These are phyloP conservation scores for Rosellinia necatrix DNA, from an alignment of 2,329 filamentous ascomycete species.

Conservation along the genomic window DNA sequence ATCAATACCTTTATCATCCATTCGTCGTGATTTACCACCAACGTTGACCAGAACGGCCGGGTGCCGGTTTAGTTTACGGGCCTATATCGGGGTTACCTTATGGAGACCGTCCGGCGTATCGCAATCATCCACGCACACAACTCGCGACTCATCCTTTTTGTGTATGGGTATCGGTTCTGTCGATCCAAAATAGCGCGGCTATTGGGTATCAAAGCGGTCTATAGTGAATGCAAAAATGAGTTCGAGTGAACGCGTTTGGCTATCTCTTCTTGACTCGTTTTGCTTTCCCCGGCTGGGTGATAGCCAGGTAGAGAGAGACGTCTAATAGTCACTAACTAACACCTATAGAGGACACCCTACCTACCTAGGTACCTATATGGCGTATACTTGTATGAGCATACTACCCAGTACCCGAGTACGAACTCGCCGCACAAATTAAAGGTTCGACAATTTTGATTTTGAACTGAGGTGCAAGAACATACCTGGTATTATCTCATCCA, in stretches of 20 bases:
- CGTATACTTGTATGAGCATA: too few relatives aligned
- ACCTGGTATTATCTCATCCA: slow-evolving; percentile 14
- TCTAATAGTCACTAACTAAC: slow-evolving; percentile 7
- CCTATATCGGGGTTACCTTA: slow-evolving; percentile 33
- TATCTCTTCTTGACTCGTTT: too few relatives aligned
- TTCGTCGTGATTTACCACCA: too few relatives aligned
- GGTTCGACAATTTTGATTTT: slow-evolving; percentile 1
- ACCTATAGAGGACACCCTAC: background rate
- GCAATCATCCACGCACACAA: slow-evolving; percentile 1
- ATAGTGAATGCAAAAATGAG: background rate
- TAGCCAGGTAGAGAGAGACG: too few relatives aligned
- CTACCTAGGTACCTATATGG: too few relatives aligned
- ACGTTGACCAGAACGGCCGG: slow-evolving; percentile 5
- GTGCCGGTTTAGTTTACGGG: slow-evolving; percentile 3
- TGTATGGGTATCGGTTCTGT: slow-evolving; percentile 1
- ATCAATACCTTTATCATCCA: too few relatives aligned
- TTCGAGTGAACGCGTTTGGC: slow-evolving; percentile 16
- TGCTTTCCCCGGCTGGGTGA: too few relatives aligned
- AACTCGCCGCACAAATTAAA: background rate
- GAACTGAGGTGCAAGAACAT: slow-evolving; percentile 4
- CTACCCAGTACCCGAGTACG: slow-evolving; percentile 23
- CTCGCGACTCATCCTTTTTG: background rate
- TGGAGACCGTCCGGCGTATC: slow-evolving; percentile 36
- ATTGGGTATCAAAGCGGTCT: background rate
- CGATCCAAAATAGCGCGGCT: background rate